phyloP scores from a whole-genome alignment of 164 flowering plant species.

The Nymphaea colorata region DNA sequence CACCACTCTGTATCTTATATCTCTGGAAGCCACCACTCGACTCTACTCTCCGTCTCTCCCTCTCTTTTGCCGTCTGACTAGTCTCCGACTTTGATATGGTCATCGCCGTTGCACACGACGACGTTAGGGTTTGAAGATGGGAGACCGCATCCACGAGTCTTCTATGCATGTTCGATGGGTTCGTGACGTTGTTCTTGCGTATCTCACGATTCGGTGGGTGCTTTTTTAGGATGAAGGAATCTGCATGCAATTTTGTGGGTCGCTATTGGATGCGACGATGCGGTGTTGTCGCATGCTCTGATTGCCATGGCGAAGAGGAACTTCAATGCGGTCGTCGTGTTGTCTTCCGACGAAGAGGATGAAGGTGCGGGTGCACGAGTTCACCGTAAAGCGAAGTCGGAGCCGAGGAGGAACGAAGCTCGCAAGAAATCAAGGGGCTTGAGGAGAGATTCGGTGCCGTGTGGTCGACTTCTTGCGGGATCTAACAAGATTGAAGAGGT shows the following conservation, averaged over 20 bases:
- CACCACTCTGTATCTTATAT: too few species aligned
- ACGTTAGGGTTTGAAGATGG: too few species aligned
- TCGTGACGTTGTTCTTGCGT: too few species aligned
- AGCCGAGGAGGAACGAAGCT: slow-evolving; percentile 17
- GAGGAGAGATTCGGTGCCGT: slow-evolving; percentile 33
- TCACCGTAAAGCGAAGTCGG: slow-evolving; percentile 15
- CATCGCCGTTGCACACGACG: too few species aligned
- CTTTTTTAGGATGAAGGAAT: background rate
- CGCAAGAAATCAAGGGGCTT: slow-evolving; percentile 18
- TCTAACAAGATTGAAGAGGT: slow-evolving; percentile 10
- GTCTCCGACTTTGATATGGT: too few species aligned
- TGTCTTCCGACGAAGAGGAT: slow-evolving; percentile 57
- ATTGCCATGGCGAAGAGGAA: slow-evolving; percentile 23
- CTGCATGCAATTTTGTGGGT: background rate
- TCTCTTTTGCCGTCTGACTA: too few species aligned
- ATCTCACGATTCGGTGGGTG: background rate
- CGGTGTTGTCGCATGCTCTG: background rate
- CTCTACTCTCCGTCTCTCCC: too few species aligned
- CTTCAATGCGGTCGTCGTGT: slow-evolving; percentile 19
- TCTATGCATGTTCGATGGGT: too few species aligned
- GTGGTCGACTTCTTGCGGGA: slow-evolving; percentile 8
- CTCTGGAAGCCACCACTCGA: too few species aligned
- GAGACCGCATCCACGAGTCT: too few species aligned
- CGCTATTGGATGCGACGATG: background rate
- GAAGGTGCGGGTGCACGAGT: slow-evolving; percentile 9